Conservation (phyloP, 495 filamentous ascomycete genomes). For the Clohesyomyces aquaticus region DNA sequence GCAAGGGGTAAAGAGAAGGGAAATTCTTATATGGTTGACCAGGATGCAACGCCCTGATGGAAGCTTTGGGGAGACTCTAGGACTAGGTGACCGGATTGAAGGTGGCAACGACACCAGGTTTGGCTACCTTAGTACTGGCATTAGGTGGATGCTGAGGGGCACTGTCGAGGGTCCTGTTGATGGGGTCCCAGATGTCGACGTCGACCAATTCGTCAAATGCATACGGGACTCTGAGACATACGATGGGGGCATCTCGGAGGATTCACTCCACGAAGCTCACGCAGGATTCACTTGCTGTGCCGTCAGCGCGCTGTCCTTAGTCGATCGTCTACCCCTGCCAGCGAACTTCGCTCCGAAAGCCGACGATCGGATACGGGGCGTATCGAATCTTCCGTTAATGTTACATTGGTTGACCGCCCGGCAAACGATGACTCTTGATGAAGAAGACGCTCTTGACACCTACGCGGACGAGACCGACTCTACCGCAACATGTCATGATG, state of each 20-base stretch:
- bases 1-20: slow-evolving; percentile 65
- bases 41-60: slow-evolving; percentile 81
- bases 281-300: slow-evolving; percentile 89
- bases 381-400: slow-evolving; percentile 51
- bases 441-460: slow-evolving; percentile 51
- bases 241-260: slow-evolving; percentile 86
- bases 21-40: slow-evolving; percentile 73
- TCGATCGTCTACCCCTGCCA: slow-evolving; percentile 55
- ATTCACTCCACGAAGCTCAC: slow-evolving; percentile 82
- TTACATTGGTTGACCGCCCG: slow-evolving; percentile 71
- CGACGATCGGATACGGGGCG: slow-evolving; percentile 34
- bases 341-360: slow-evolving; percentile 9
- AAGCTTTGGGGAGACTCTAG: slow-evolving; percentile 84
- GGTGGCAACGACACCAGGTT: slow-evolving; percentile 85
- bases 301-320: slow-evolving; percentile 71
- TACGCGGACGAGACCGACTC: slow-evolving; percentile 38
- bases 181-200: slow-evolving; percentile 72
- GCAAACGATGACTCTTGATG: slow-evolving; percentile 54
- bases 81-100: slow-evolving; percentile 62
- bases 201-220: slow-evolving; percentile 68
- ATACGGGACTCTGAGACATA: slow-evolving; percentile 78
- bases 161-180: slow-evolving; percentile 54
- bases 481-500: slow-evolving; percentile 36
- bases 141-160: slow-evolving; percentile 81
- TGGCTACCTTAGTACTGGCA: slow-evolving; percentile 77